Evolutionary conservation across 805 yeast genomes (phyloP).

Genomic region (Nakazawaea pomicola): DNA sequence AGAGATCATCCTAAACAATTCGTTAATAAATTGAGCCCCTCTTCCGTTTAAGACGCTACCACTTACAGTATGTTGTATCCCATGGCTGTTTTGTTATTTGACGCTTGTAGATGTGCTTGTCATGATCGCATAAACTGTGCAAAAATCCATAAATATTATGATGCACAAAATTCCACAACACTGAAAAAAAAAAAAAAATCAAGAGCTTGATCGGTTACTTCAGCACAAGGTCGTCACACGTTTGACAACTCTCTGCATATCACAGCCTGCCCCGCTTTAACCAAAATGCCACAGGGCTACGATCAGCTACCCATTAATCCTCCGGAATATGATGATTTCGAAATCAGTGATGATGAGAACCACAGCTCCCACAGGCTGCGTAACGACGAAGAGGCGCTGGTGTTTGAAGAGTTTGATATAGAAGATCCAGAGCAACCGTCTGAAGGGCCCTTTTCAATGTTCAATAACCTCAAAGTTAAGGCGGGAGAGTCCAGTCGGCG

Average conservation of each 20-base stretch:
- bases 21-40: too few species aligned
- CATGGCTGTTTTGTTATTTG: too few species aligned
- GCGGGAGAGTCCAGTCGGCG: constrained; percentile 30
- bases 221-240: too few species aligned
- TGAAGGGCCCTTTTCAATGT: neutral
- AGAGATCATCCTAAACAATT: constrained; percentile 68
- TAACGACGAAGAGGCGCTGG: neutral
- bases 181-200: neutral
- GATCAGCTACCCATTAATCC: constrained; percentile 11
- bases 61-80: constrained; percentile 12
- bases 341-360: constrained; percentile 8
- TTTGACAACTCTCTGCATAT: too few species aligned
- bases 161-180: neutral
- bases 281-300: constrained; percentile 1
- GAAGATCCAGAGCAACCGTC: constrained; percentile 28
- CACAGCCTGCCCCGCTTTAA: too few species aligned
- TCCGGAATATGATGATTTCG: constrained; percentile 11
- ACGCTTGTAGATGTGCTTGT: too few species aligned
- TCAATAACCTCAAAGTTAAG: neutral
- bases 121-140: too few species aligned
- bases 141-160: too few species aligned
- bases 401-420: constrained; percentile 38
- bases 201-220: too few species aligned
- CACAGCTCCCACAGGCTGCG: neutral
- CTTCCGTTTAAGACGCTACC: too few species aligned